Evolutionary conservation across 768 basidiomycete species (phyloP).

Genomic region (Suillus discolor): DNA sequence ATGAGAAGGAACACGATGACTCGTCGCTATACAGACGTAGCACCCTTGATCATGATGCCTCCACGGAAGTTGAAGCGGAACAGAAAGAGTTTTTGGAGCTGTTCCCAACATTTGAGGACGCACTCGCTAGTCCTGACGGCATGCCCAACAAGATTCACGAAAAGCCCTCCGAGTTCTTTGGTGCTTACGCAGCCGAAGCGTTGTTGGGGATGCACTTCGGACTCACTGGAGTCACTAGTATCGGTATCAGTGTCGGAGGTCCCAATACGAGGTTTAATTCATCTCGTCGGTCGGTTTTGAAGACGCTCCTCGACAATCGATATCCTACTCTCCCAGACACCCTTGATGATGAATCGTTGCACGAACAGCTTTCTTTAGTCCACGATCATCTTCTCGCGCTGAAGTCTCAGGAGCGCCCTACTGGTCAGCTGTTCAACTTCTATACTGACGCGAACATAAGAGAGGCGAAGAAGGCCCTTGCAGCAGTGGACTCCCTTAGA

Average conservation of each 20-base stretch:
- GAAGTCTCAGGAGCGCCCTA: constrained; percentile 19
- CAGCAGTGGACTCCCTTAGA: constrained; percentile 52
- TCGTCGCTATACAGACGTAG: constrained; percentile 78
- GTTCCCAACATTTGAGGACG: constrained; percentile 84
- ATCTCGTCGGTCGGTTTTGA: constrained; percentile 36
- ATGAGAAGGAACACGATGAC: constrained; percentile 61
- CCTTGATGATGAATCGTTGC: constrained; percentile 54
- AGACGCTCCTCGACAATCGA: constrained; percentile 34
- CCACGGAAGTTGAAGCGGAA: constrained; percentile 75
- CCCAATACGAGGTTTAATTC: constrained; percentile 31
- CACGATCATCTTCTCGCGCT: constrained; percentile 41
- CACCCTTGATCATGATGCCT: constrained; percentile 50
- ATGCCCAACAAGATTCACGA: constrained; percentile 8
- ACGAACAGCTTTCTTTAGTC: constrained; percentile 55
- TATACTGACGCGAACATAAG: constrained; percentile 76
- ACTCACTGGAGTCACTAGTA: constrained; percentile 34
- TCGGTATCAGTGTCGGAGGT: not conserved
- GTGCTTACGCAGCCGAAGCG: constrained; percentile 26
- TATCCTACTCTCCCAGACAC: constrained; percentile 37
- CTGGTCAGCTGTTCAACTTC: constrained; percentile 60
- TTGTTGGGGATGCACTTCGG: constrained; percentile 52
- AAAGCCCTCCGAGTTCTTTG: constrained; percentile 26
- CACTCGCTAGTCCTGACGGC: constrained; percentile 34
- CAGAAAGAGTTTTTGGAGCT: constrained; percentile 81
- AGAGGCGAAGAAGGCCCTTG: constrained; percentile 65